Base-by-base conservation (phyloP, 768 basidiomycete genomes). In the Boletellus emodensis region DNA sequence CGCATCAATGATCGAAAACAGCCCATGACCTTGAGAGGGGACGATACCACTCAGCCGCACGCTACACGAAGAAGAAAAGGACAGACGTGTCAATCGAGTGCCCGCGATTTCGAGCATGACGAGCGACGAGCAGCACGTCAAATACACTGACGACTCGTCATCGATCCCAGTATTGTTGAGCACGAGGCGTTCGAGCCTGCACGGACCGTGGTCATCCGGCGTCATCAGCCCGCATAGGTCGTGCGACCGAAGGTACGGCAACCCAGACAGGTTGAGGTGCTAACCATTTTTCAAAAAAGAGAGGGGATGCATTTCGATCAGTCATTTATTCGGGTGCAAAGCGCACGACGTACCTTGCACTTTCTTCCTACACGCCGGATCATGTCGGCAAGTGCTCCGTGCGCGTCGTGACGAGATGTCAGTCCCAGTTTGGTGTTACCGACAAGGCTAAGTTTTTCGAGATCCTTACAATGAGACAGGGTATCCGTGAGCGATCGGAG, bases 161-260 rank as follows among this genome's bases (percentile, higher is more conserved):
- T 82, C 83, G 15, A 88, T 72, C 2, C 73, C 66, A 0, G 85
- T 86, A 53, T 82, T 79, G 58, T 80, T 84, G 33, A 88, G 66
- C 13, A 72, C 67, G 6, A 88, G 72, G 4, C 68, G 71, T 48
- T 77, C 71, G 7, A 87, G 61, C 12, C 58, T 64, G 2, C 81
- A 70, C 6, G 68, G 57, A 7, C 14, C 40, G 20, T 60, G 51
- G 12, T 53, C 28, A 20, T 30, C 20, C 38, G 3, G 51, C 42
- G 22, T 57, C 53, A 77, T 45, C 9, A 88, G 65, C 2, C 79
- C 78, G 12, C 64, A 71, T 10, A 87, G 66, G 58, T 83, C 75
- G 5, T 57, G 60, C 1, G 84, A 82, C 26, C 70, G 73, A 28
- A 88, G 64, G 35, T 66, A 63, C 14, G 75, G 62, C 34, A 87